Base-by-base conservation (phyloP, 257 asterid genomes). In the Perilla frutescens region DNA sequence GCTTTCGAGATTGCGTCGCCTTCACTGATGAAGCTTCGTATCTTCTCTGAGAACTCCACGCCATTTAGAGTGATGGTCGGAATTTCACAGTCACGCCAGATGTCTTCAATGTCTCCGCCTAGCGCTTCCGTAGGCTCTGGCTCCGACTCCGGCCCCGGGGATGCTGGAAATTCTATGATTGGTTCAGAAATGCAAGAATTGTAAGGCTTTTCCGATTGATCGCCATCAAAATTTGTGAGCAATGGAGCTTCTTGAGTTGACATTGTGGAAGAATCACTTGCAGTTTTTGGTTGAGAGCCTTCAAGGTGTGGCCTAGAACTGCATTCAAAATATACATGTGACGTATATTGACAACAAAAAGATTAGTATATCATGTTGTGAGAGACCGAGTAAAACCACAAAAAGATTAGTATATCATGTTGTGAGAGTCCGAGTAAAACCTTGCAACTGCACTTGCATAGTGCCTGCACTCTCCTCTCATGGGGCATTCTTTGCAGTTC, bases 401-500 rank as follows among this genome's bases (percentile, higher is more conserved):
- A 2, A 34, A 34, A 2, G 1, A 34, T 4, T 20, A 4, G 37
- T 34, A 34, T 4, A 34, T 34, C 3, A 34, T 34, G 1, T 34
- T 34, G 11, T 8, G 12, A 44, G 3, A 3, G 26, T 1, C 8
- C 1, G 26, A 20, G 26, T 2, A 3, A 9, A 59, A 91, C 96
- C 93, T 86, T 65, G 87, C 89, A 73, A 13, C 26, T 61, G 76
- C 83, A 63, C 96, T 89, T 15, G 91, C 90, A 79, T 63, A 89
- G 71, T 91, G 88, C 37, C 54, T 74, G 81, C 96, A 91, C 4
- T 77, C 76, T 5, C 41, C 80, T 68, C 58, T 86, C 87, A 84
- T 53, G 11, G 96, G 96, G 54, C 97, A 91, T 6, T 83, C 82
- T 29, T 75, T 76, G 56, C 91, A 90, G 32, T 88, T 91, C 1